Evolutionary conservation across 75 land plant genomes (phyloP).

Genomic region (Cunninghamia lanceolata): DNA sequence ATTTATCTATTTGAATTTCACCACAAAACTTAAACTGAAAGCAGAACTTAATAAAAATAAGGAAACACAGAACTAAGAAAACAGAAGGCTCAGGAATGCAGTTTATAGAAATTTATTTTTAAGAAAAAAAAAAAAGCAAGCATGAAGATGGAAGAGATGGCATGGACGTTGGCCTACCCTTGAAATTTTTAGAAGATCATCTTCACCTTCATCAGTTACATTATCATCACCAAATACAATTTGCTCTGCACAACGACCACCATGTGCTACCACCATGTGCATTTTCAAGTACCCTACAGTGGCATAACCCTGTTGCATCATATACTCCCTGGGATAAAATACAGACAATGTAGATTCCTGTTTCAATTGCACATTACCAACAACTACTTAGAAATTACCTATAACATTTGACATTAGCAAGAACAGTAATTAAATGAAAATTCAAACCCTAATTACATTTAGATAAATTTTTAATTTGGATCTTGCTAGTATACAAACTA

Average conservation of each 20-base stretch:
- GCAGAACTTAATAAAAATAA: not conserved
- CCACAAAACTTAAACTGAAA: not conserved
- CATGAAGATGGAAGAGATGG: not conserved
- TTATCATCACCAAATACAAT: constrained; percentile 72
- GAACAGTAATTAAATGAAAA: not conserved
- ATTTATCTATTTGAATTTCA: not conserved
- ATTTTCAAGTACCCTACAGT: constrained; percentile 94
- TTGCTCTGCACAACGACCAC: constrained; percentile 94
- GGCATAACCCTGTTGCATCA: constrained; percentile 68
- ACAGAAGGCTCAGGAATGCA: not conserved
- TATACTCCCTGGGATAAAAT: constrained; percentile 88
- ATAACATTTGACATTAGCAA: not conserved
- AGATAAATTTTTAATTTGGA: not conserved
- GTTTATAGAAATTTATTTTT: not conserved
- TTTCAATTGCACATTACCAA: not conserved
- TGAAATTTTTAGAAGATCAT: constrained; percentile 83
- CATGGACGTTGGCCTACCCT: constrained; percentile 31
- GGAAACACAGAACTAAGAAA: not conserved
- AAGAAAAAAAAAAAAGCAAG: not conserved
- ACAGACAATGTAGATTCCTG: constrained; percentile 86
- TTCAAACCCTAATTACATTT: not conserved
- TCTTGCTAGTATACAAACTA: not conserved
- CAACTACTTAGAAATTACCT: not conserved
- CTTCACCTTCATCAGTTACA: constrained; percentile 83
- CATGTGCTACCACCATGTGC: constrained; percentile 99